Evolutionary conservation across 805 yeast genomes (phyloP), one percentile per base, ranked within the genome.

Genomic region (Candida parachauliodes): DNA sequence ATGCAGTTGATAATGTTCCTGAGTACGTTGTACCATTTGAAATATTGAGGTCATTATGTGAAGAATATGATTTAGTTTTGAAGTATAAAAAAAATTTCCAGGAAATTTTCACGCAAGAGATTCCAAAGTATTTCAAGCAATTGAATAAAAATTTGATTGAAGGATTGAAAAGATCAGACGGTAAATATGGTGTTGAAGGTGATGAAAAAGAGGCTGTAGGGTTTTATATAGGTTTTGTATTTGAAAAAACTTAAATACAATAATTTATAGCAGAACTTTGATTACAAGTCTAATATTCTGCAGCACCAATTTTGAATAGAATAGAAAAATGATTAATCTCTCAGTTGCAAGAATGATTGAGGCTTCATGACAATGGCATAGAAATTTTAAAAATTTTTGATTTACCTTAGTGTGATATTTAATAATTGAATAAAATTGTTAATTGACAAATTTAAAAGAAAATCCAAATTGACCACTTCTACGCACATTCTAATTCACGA

Each of bases 1-100:
- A 93, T 63, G 98, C 99, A 0, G 91, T 93, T 34, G 96, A 88
- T 44, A 82, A 93, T 51, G 96, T 93, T 17, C 98, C 98, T 0
- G 99, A 93, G 54, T 93, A 84, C 52, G 94, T 93, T 5, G 96
- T 93, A 5, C 98, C 97, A 1, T 88, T 93, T 60, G 97, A 91
- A 52, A 76, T 81, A 1, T 76, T 93, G 41, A 72, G 95, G 58
- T 77, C 82, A 39, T 62, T 91, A 38, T 94, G 96, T 30, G 87
- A 82, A 53, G 94, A 88, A 41, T 85, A 79, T 57, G 87, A 87
- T 10, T 60, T 91, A 44, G 82, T 79, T 40, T 62, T 93, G 41
- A 74, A 81, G 42, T 77, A 77, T 48, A 81, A 81, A 51, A 80
- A 80, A 68, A 81, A 85, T 36, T 91, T 93, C 50, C 74, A 82